Base-by-base conservation (phyloP, 1,284 basidiomycete species). In the Testicularia cyperi region DNA sequence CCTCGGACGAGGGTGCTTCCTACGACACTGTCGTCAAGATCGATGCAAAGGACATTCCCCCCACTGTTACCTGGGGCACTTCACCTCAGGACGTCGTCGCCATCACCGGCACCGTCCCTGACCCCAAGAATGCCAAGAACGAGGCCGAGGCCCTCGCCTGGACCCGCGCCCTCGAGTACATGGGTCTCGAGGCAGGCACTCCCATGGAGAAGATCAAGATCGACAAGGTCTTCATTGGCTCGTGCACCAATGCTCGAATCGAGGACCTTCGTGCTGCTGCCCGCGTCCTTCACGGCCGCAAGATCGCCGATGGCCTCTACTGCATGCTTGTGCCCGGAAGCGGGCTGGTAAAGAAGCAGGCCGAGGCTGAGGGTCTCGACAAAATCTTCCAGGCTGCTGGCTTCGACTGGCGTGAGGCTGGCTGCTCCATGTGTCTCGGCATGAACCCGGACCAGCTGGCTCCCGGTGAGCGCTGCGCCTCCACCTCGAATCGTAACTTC, bases 401-500 rank as follows among this genome's bases (percentile, higher is more conserved):
- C 18, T 75, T 75, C 36, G 73, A 75, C 55, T 75, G 73, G 73
- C 52, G 73, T 25, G 73, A 75, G 38, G 73, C 73, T 15, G 73
- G 73, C 19, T 75, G 73, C 57, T 71, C 68, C 42, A 75, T 75
- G 73, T 75, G 73, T 48, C 64, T 75, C 10, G 73, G 72, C 22
- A 75, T 75, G 73, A 75, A 75, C 51, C 73, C 73, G 7, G 73
- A 75, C 45, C 72, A 74, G 60, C 68, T 75, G 4, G 45, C 63
- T 27, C 73, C 73, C 7, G 72, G 72, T 25, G 72, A 75, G 48
- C 52, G 73, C n/a, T 75, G 73, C 38, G 73, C 73, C 19, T 75
- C 73, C 20, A 75, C 73, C n/a, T 72, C 70, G 39, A 75, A 75
- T 67, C 65, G 73, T 24, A 75, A 75, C 70, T 75, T 75, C 48